Conservation (phyloP, 2,329 filamentous ascomycete species). For the Fusarium heterosporum region DNA sequence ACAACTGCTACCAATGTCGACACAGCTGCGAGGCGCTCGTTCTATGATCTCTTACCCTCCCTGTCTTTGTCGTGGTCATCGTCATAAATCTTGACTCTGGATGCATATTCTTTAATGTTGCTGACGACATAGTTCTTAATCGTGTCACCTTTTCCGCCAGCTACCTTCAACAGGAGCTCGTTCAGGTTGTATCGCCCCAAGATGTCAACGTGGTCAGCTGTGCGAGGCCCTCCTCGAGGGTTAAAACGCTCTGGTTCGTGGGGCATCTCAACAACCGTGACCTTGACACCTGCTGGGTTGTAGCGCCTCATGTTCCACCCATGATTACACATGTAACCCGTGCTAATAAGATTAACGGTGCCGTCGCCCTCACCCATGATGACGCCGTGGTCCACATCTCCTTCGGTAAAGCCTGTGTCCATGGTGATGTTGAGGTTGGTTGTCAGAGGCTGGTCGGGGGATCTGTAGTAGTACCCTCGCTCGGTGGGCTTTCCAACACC, state of each 20-base stretch:
- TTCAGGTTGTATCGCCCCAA: conserved; percentile 89
- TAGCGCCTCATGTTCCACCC: conserved; percentile 95
- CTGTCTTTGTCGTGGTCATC: conserved; percentile 68
- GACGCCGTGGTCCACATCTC: conserved; percentile 84
- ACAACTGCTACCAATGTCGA: conserved; percentile 18
- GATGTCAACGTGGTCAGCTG: conserved; percentile 96
- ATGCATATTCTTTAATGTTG: conserved; percentile 84
- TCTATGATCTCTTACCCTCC: conserved; percentile 36
- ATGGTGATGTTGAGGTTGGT: conserved; percentile 80
- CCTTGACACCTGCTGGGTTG: conserved; percentile 84
- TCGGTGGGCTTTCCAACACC: conserved; percentile 95
- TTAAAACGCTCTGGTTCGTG: conserved; percentile 95
- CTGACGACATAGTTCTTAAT: conserved; percentile 84
- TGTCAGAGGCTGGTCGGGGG: conserved; percentile 71
- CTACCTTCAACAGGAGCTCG: conserved; percentile 87
- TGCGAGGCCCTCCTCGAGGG: conserved; percentile 77
- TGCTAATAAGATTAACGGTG: conserved; percentile 91
- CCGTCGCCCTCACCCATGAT: conserved; percentile 96
- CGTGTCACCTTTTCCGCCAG: conserved; percentile 82
- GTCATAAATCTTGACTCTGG: conserved; percentile 84
- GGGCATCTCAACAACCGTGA: conserved; percentile 94
- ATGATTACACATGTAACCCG: conserved; percentile 96
- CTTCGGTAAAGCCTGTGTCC: conserved; percentile 71
- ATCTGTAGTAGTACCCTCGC: conserved; percentile 88
- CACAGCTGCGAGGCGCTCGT: conserved; percentile 15